Evolutionary conservation across 805 yeast species (phyloP), one percentile per base, ranked within the genome.

Genomic region (Starmerella ratchasimensis): DNA sequence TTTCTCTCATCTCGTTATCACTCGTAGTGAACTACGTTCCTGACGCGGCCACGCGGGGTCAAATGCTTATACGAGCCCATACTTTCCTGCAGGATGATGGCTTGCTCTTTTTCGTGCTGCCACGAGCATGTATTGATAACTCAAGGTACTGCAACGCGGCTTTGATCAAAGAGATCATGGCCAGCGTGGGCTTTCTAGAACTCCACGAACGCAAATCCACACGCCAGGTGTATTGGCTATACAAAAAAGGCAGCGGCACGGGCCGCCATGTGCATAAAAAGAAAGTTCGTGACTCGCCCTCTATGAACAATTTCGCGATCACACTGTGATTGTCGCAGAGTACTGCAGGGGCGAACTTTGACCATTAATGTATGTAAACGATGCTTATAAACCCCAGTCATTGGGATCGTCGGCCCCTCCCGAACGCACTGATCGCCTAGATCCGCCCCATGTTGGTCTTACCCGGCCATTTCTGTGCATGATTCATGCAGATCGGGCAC

Each of bases 21-120:
- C 57, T 88, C 38, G 98, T 88, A 27, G 62, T 88, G 11, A 88
- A 88, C 54, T 88, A 81, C 58, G 95, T 88, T 1, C 81, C 94
- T 0, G 71, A 72, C 1, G 72, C 86, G 0, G 50, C 49, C 7
- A 69, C 60, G 11, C 60, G 98, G 37, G 96, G 96, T 2, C 69
- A 68, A 4, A 88, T 88, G 96, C 60, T 84, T 45, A 51, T 52
- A 25, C 54, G 79, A 38, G 69, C 82, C 8, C 59, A 71, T 3
- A 39, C 60, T 20, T 86, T 81, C 51, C 59, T 86, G 27, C 58
- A 57, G 27, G 13, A 29, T 1, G 41, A 30, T 7, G 55, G 55
- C 3, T 28, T 37, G 3, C 56, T 84, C 4, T 86, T 88, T 52
- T 57, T 88, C 10, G 97, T 88, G 5, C 60, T 88, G 3, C 98